A percentile compares a stretch with the other conserved stretches of the same genome.
phyloP scores from a whole-genome alignment of 1,284 basidiomycete species.

The Tremellales sp. region DNA sequence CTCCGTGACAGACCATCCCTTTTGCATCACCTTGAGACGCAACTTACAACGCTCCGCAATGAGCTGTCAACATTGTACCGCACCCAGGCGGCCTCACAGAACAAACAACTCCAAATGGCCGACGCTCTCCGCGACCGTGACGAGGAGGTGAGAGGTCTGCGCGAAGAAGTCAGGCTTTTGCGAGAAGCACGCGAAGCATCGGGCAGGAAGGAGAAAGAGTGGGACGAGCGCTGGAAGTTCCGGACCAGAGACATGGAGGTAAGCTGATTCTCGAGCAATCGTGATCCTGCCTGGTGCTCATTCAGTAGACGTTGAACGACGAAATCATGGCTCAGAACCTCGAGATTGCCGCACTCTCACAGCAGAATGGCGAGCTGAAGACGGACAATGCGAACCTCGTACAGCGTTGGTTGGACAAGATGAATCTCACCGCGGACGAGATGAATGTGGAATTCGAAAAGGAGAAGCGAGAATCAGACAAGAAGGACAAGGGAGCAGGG shows the following conservation, averaged over 20 bases:
- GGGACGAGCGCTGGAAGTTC: constrained; percentile 78
- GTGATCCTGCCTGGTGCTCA: constrained; percentile 1
- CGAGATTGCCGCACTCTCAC: constrained; percentile 82
- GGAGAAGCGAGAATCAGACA: constrained; percentile 17
- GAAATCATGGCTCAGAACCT: constrained; percentile 85
- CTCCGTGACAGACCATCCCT: constrained; percentile 61
- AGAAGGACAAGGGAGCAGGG: constrained; percentile 7
- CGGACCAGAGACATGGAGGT: constrained; percentile 87
- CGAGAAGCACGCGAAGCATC: constrained; percentile 63
- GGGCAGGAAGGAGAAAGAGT: constrained; percentile 53
- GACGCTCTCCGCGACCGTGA: constrained; percentile 91
- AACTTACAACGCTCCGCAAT: constrained; percentile 82
- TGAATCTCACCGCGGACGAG: constrained; percentile 85
- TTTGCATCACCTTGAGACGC: constrained; percentile 83
- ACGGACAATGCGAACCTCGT: constrained; percentile 92
- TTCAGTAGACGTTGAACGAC: constrained; percentile 76
- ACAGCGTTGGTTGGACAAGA: constrained; percentile 91
- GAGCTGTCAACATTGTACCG: constrained; percentile 93
- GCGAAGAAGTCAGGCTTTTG: constrained; percentile 77
- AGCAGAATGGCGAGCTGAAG: constrained; percentile 75
- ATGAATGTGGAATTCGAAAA: constrained; percentile 73
- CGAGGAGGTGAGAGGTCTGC: constrained; percentile 71
- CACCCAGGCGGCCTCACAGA: constrained; percentile 76
- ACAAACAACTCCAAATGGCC: constrained; percentile 90
- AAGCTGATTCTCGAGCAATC: constrained; percentile 20